These are phyloP conservation scores for Aspergillus asperescens DNA, from an alignment of 495 filamentous ascomycete genomes.

Conservation along the genomic window DNA sequence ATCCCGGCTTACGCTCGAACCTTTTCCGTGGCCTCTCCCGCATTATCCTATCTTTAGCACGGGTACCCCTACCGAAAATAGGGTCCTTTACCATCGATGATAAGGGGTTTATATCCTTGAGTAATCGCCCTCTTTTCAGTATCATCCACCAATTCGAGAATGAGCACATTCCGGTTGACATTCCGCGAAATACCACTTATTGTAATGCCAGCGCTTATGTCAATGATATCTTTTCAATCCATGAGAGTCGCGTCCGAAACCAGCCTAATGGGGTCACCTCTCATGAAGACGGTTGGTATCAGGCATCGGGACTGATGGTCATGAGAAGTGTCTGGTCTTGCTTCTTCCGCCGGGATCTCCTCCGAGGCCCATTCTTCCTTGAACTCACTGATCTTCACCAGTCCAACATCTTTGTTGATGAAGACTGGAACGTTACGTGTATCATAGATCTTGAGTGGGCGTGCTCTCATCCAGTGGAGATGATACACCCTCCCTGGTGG, in stretches of 20 bases:
- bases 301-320: constrained; percentile 23
- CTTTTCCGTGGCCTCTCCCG: constrained; percentile 29
- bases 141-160: constrained; percentile 30
- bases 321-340: constrained; percentile 26
- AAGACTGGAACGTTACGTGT: constrained; percentile 25
- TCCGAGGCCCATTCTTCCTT: constrained; percentile 22
- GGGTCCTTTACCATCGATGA: constrained; percentile 31
- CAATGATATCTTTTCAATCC: constrained; percentile 24
- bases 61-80: constrained; percentile 28
- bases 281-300: constrained; percentile 24
- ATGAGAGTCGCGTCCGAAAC: constrained; percentile 31
- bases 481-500: constrained; percentile 32
- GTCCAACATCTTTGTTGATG: constrained; percentile 31
- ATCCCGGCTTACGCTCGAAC: constrained; percentile 18
- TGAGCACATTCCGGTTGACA: constrained; percentile 30
- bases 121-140: constrained; percentile 30
- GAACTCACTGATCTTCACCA: constrained; percentile 27
- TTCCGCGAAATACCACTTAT: constrained; percentile 28
- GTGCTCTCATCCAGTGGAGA: constrained; percentile 31
- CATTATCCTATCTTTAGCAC: constrained; percentile 26
- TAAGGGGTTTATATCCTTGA: constrained; percentile 22
- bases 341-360: constrained; percentile 24
- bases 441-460: constrained; percentile 38
- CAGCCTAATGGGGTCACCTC: constrained; percentile 31
- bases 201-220: constrained; percentile 29